phyloP scores from a whole-genome alignment of 495 filamentous ascomycete species.

The Neurospora pannonica region DNA sequence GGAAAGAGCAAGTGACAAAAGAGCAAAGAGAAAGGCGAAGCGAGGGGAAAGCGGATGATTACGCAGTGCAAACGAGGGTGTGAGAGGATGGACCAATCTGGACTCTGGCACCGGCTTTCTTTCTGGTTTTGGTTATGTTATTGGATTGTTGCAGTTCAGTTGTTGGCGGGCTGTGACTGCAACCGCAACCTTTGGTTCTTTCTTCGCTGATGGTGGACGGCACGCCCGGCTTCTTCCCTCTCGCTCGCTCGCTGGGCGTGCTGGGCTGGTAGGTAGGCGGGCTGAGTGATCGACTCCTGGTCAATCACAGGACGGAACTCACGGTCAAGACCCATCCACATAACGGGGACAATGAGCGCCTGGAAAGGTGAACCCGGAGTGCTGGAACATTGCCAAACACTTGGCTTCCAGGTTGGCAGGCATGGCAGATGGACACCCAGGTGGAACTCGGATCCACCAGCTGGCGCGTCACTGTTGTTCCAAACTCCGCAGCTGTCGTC shows the following conservation, averaged over 20 bases:
- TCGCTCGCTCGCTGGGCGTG: not conserved
- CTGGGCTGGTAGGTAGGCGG: not conserved
- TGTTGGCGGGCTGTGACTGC: not conserved
- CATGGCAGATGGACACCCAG: not conserved
- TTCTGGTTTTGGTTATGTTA: not conserved
- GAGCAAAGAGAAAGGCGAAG: not conserved
- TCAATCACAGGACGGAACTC: not conserved
- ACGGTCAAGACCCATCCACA: not conserved
- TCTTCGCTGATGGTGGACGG: not conserved
- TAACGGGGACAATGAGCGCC: not conserved
- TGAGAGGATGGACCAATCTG: not conserved
- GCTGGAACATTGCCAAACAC: not conserved
- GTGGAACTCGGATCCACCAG: not conserved
- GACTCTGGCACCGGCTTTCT: not conserved
- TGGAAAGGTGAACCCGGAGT: not conserved
- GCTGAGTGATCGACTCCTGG: not conserved
- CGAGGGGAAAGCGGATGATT: not conserved
- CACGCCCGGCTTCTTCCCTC: not conserved
- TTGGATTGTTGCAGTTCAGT: not conserved
- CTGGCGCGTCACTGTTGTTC: not conserved
- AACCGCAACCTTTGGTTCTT: not conserved
- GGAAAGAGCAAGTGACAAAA: not conserved
- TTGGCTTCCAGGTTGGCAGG: not conserved
- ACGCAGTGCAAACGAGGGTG: not conserved
- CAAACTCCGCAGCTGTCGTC: not conserved